A percentile compares a stretch with the other conserved stretches of the same genome.
phyloP scores from a whole-genome alignment of 306 rosid species.

The Purshia tridentata region DNA sequence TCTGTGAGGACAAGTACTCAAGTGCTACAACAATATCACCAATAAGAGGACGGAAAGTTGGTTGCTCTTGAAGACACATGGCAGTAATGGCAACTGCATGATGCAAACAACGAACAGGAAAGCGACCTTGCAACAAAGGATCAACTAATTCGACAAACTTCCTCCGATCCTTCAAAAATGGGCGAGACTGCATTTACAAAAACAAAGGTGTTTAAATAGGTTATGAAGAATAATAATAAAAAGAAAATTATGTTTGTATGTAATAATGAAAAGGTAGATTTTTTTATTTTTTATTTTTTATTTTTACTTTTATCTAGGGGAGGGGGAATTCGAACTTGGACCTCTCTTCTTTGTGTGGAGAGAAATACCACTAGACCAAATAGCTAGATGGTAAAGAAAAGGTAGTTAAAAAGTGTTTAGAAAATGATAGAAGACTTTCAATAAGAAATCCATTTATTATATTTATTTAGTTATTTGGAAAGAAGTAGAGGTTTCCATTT shows the following conservation, averaged over 20 bases:
- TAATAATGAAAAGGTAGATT: not conserved
- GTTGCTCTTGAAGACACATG: constrained; percentile 96
- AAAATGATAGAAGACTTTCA: not conserved
- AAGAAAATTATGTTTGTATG: not conserved
- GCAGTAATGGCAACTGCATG: constrained; percentile 95
- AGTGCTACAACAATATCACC: constrained; percentile 87
- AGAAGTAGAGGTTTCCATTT: not conserved
- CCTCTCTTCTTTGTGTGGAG: no score
- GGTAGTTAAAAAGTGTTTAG: not conserved
- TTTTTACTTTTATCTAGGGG: no score
- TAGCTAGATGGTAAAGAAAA: not conserved
- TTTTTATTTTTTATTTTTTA: no score
- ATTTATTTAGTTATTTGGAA: no score
- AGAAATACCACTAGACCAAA: no score
- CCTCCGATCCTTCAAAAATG: constrained; percentile 51
- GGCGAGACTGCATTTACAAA: constrained; percentile 49
- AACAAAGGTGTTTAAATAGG: not conserved
- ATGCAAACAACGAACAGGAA: constrained; percentile 79
- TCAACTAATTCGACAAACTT: constrained; percentile 56
- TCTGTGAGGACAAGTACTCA: constrained; percentile 78
- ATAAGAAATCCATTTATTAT: no score
- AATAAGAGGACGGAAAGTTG: constrained; percentile 79
- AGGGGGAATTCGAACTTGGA: no score
- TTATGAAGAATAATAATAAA: not conserved
- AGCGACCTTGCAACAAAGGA: constrained; percentile 72